Evolutionary conservation across 2,329 filamentous ascomycete species (phyloP), one percentile per base, ranked within the genome.

Genomic region (Pseudogymnoascus sp.): DNA sequence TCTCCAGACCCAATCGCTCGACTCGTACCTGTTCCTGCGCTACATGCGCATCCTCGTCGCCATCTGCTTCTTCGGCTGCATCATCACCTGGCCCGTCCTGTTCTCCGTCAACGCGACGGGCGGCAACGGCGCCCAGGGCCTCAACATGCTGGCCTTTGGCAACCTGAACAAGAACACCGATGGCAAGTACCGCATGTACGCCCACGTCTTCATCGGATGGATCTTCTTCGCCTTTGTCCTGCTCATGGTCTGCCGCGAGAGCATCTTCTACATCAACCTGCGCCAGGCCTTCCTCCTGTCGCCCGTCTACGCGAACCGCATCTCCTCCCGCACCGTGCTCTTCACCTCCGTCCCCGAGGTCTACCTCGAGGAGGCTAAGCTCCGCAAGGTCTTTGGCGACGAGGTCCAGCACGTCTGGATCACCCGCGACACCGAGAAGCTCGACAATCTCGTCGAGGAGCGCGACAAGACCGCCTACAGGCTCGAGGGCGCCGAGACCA

Each of bases 251-350:
- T 89, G 92, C 63, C 85, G 93, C 64, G 93, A 97, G 75, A 88
- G 86, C 72, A 89, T 97, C 69, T 96, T 88, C 82, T 96, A 91
- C 76, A 89, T 97, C 79, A 96, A 96, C 71, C 77, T 97, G 61
- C 89, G 93, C 67, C 93, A 97, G 77, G 93, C 93, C 0, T 97
- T 96, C 77, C 84, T 96, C 42, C 83, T 96, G 63, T 93, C 91
- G 10, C 91, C 92, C 10, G 80, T 90, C 59, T 96, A 96, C 73
- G 84, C 91, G 62, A 88, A 88, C 71, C 89, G 93, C 64, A 86
- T 97, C 53, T 97, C 93, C 1, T 93, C 93, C 2, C 87, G 91
- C 62, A 97, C 93, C 1, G 89, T 97, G 1, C 85, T 99, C 11
- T 92, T 96, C 75, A 89, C 91, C 1, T 89, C 90, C 1, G 91